These are phyloP conservation scores for Malus sylvestris DNA, from an alignment of 306 rosid species.

Conservation along the genomic window DNA sequence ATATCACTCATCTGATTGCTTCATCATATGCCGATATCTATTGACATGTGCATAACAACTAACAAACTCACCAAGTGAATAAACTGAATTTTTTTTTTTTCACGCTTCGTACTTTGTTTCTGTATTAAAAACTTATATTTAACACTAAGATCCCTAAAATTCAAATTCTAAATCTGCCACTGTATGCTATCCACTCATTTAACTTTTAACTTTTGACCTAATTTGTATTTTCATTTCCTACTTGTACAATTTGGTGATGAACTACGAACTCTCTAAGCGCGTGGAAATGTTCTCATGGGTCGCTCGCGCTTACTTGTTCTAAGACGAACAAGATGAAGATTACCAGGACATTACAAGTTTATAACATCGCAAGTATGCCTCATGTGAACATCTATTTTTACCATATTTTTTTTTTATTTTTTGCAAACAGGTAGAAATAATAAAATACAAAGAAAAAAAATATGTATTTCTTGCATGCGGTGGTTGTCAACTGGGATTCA, in stretches of 20 bases:
- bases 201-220: not conserved
- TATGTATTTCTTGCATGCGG: not conserved
- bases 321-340: not conserved
- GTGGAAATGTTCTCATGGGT: not conserved
- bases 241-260: not conserved
- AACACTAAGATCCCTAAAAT: no score
- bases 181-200: not conserved
- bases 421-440: no score
- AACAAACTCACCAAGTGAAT: no score
- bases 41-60: no score
- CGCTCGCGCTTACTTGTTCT: not conserved
- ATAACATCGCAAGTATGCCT: not conserved
- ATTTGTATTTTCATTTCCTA: not conserved
- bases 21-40: no score
- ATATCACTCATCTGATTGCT: no score
- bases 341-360: not conserved
- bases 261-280: not conserved
- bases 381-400: not conserved
- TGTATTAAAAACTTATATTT: no score
- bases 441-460: not conserved
- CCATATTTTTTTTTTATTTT: not conserved
- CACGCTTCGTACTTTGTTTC: no score
- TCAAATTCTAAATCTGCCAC: no score
- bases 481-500: not conserved
- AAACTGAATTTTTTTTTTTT: no score